These are phyloP conservation scores for Crithidia sp. DNA, from an alignment of 208 protist genomes.

Conservation along the genomic window DNA sequence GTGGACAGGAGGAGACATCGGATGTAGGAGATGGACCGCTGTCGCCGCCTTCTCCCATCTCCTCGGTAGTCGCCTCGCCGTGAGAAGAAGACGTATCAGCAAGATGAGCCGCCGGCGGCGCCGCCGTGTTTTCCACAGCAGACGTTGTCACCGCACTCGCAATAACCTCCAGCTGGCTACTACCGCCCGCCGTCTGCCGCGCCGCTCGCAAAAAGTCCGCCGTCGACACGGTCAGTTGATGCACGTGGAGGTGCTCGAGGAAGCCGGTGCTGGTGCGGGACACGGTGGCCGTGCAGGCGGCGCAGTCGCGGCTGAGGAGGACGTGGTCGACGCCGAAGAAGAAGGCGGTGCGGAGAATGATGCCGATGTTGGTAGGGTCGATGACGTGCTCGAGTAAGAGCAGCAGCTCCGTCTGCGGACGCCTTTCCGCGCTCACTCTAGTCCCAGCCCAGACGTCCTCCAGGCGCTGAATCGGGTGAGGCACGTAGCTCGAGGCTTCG, in stretches of 20 bases:
- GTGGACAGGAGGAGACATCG: neutral
- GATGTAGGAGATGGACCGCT: neutral
- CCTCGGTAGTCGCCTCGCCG: no score
- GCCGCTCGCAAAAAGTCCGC: slow-evolving; percentile 38
- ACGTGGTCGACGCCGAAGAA: slow-evolving; percentile 73
- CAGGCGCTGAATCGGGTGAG: slow-evolving; percentile 20
- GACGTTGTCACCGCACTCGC: slow-evolving; percentile 23
- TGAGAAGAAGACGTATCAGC: neutral
- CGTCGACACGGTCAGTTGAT: slow-evolving; percentile 41
- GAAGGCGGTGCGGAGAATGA: slow-evolving; percentile 73
- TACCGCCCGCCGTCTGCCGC: neutral
- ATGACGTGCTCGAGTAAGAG: slow-evolving; percentile 81
- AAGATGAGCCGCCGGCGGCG: neutral
- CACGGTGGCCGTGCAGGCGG: slow-evolving; percentile 72
- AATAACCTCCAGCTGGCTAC: slow-evolving; percentile 18
- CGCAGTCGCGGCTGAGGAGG: slow-evolving; percentile 64
- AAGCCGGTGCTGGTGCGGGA: slow-evolving; percentile 75
- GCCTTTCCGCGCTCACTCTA: neutral
- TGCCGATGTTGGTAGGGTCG: slow-evolving; percentile 81
- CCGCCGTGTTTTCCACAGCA: neutral
- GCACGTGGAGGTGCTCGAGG: slow-evolving; percentile 73
- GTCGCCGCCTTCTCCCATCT: no score
- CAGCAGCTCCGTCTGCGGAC: slow-evolving; percentile 12
- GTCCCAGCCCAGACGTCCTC: slow-evolving; percentile 11
- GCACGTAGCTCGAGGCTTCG: slow-evolving; percentile 58